Percentiles rank a stretch among this genome's conserved stretches.
Evolutionary conservation across 441 rosid species (phyloP).

Genomic region (Adansonia rubrostipa): DNA sequence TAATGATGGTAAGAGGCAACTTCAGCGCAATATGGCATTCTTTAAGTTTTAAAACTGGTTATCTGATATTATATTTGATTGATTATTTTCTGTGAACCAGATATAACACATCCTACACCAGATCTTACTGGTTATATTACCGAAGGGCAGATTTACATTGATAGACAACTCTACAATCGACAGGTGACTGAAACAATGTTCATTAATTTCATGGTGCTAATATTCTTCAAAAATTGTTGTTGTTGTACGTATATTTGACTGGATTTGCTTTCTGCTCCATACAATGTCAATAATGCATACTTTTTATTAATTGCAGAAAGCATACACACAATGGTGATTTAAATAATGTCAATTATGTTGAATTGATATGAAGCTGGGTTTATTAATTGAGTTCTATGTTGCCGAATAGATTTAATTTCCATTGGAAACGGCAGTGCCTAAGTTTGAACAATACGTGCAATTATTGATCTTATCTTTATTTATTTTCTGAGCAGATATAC

Average conservation of each 20-base stretch:
- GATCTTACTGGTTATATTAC: conserved; percentile 99
- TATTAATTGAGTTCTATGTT: conserved; percentile 1
- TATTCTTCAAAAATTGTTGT: neutral
- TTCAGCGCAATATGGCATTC: neutral
- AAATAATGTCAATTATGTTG: neutral
- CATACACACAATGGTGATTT: conserved; percentile 6
- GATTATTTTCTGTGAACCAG: conserved; percentile 43
- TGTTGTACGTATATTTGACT: neutral
- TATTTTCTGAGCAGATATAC: conserved; percentile 67
- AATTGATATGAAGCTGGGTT: neutral
- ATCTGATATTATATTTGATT: neutral
- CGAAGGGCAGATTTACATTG: conserved; percentile 98
- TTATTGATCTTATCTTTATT: neutral
- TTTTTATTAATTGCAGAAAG: neutral
- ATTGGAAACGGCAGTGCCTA: neutral
- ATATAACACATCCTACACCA: conserved; percentile 97
- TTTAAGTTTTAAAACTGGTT: neutral
- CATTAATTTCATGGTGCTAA: neutral
- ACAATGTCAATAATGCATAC: neutral
- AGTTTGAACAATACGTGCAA: neutral
- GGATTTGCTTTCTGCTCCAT: neutral
- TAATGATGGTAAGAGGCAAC: conserved; percentile 69
- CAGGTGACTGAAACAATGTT: conserved; percentile 55
- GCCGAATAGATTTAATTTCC: neutral
- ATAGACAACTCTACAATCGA: conserved; percentile 89